Evolutionary conservation across 805 yeast genomes (phyloP).

Genomic region (Metschnikowia hibisci): DNA sequence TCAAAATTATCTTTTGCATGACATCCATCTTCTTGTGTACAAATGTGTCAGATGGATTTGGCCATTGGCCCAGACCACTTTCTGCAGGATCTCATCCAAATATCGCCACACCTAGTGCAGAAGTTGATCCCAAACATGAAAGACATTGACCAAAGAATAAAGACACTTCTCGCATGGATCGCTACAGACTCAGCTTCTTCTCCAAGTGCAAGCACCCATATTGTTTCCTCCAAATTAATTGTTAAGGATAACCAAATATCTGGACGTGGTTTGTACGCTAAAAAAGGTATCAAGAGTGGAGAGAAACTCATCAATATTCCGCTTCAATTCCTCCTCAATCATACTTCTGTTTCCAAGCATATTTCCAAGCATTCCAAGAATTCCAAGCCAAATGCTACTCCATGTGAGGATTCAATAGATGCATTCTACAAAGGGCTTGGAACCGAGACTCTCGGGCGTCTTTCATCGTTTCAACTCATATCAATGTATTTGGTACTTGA

Average conservation of each 20-base stretch:
- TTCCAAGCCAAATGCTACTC: constrained; percentile 18
- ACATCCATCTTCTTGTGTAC: too few species aligned
- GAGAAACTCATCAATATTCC: constrained; percentile 56
- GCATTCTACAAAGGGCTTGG: constrained; percentile 29
- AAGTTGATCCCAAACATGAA: constrained; percentile 7
- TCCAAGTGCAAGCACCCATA: constrained; percentile 18
- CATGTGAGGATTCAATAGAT: constrained; percentile 25
- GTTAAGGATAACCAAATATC: constrained; percentile 39
- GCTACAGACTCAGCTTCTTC: constrained; percentile 1
- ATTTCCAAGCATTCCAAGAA: constrained; percentile 39
- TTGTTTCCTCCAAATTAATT: constrained; percentile 37
- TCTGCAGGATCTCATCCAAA: constrained; percentile 4
- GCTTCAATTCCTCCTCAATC: constrained; percentile 54
- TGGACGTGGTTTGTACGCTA: constrained; percentile 65
- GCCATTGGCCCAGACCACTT: neutral
- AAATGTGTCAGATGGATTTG: too few species aligned
- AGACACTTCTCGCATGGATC: constrained; percentile 27
- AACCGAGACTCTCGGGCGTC: constrained; percentile 31
- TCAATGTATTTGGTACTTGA: constrained; percentile 50
- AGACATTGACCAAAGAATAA: constrained; percentile 13
- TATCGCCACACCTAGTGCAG: constrained; percentile 1
- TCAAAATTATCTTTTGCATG: too few species aligned
- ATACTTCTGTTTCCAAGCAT: constrained; percentile 44
- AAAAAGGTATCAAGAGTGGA: constrained; percentile 29
- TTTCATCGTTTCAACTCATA: constrained; percentile 60